Evolutionary conservation across 768 basidiomycete species (phyloP), one percentile per base, ranked within the genome.

Genomic region (Rhodotorula toruloides): DNA sequence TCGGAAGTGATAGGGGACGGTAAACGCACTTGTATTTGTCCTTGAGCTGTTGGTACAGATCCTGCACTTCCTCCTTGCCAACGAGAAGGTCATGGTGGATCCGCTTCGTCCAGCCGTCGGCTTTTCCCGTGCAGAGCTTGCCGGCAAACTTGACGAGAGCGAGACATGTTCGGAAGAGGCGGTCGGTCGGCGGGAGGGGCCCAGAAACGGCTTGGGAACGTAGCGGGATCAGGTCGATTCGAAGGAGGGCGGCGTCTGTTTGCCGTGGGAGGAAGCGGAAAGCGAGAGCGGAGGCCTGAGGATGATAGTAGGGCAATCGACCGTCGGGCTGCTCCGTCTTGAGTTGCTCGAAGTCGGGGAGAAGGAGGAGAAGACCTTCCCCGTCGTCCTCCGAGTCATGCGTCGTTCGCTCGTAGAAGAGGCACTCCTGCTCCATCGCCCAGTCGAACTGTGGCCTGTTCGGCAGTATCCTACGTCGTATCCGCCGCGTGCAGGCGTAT

Each of bases 281-380:
- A 0, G 89, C 91, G 40, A 98, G 80, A 65, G 88, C 87, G 5
- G 77, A 78, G 14, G 94, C 89, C 3, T 86, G 74, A 1, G 94
- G 94, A 73, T 98, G 92, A 73, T 94, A 97, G 74, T 90, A 97
- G 0, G 94, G 94, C 4, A 96, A 65, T 10, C 76, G 74, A 78
- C 1, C 79, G 60, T 5, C 31, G 0, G 34, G n/a, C 27, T 52
- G 47, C 3, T 59, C 53, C 11, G 10, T 22, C 29, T 76, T 77
- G 12, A 81, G 83, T 0, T 76, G 67, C 19, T 76, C 71, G 2
- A 80, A 70, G 54, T 77, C 70, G 27, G 80, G 80, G 4, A 77
- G 73, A 29, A 80, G 71, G 12, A 80, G 61, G n/a, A 78, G 75
- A 34, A 77, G 43, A 3, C 70, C 76, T 21, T 62, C 66, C 25